Evolutionary conservation across 75 land plant species (phyloP), one percentile per base, ranked within the genome.

Genomic region (Cryptomeria japonica): DNA sequence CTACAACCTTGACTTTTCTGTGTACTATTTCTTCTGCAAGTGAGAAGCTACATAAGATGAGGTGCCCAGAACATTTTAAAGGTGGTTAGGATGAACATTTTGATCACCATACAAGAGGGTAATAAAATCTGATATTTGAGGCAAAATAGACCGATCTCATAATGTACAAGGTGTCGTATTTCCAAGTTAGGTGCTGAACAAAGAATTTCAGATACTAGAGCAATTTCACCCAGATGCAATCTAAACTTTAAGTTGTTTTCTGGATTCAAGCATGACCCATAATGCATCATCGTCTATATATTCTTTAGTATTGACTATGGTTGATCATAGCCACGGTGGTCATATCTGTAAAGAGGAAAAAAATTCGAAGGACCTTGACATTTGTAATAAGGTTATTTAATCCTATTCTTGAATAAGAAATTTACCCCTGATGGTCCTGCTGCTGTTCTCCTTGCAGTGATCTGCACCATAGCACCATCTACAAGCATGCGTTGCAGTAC

Each of bases 401-500:
- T 92, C 25, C 98, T 91, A 72, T 92, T 88, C 79, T 90, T 72
- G 86, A 95, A 97, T 14, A 90, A 87, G 86, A 93, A 97, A 49
- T 92, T 87, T 36, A 97, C 99, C 83, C 89, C 89, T 51, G 89
- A 88, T 51, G 91, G 88, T 41, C 87, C 85, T 18, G 61, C 53
- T 28, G 90, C 73, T 79, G 87, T 94, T 86, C 96, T 92, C 87
- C 92, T 93, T n/a, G 99, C 99, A 22, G 99, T 95, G 15, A 98
- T 90, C 73, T 97, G 93, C 89, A 98, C 13, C 28, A 87, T 28
- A 36, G 93, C 97, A 77, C 99, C 99, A 90, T 98, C 97, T 38
- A 80, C 91, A 83, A 97, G 89, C 94, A 98, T 95, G 39, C 87
- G 93, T 70, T 97, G 99, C 87, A 98, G 87, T 3, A 98, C 92